Conservation (phyloP, 352 stramenopile genomes). For the Phytophthora brassicae region DNA sequence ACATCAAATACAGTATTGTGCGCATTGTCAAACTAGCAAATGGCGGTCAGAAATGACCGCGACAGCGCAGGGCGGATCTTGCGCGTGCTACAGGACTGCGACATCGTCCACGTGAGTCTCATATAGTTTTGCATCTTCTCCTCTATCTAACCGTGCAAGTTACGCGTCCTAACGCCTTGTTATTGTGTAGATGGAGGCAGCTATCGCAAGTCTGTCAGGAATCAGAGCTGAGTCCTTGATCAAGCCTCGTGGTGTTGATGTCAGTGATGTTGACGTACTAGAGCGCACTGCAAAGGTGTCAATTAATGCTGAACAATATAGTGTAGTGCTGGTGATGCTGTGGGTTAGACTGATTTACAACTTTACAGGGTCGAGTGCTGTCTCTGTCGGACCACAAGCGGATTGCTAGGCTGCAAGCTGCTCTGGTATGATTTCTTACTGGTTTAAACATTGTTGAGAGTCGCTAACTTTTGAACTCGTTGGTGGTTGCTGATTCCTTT, state of each 20-base stretch:
- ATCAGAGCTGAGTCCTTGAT: conserved; percentile 29
- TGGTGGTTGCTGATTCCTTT: neutral
- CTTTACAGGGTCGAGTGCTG: conserved; percentile 30
- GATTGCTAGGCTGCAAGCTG: conserved; percentile 52
- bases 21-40: too few species aligned
- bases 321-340: neutral
- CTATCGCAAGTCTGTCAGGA: conserved; percentile 29
- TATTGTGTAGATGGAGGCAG: conserved; percentile 40
- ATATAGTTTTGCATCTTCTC: neutral
- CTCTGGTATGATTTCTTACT: conserved; percentile 29
- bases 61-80: conserved; percentile 44
- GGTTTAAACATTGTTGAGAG: neutral
- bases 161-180: neutral
- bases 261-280: conserved; percentile 12
- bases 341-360: conserved; percentile 7
- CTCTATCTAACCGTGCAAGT: conserved; percentile 2
- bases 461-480: neutral
- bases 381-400: conserved; percentile 59
- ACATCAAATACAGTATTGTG: neutral
- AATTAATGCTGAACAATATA: neutral
- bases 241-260: conserved; percentile 1
- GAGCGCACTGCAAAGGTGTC: conserved; percentile 15
- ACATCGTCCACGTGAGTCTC: conserved; percentile 44
- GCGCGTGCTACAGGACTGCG: conserved; percentile 39
- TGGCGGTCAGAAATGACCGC: conserved; percentile 12